Evolutionary conservation across 495 filamentous ascomycete genomes (phyloP), one percentile per base, ranked within the genome.

Genomic region (Lophium mytilinum): DNA sequence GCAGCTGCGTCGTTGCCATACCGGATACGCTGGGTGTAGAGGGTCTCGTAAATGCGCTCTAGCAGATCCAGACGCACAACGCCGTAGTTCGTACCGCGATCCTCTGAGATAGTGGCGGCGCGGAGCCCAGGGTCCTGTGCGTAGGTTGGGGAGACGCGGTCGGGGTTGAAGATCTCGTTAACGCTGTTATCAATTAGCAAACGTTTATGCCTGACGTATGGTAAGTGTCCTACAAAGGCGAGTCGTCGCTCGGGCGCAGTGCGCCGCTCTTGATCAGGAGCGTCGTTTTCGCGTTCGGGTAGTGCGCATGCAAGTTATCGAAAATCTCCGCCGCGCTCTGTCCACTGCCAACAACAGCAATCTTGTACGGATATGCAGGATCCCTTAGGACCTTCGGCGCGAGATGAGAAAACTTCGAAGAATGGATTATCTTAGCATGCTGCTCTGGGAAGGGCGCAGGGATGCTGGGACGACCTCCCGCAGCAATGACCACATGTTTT

Each of bases 291-390:
- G 86, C 82, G 65, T 89, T 89, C 10, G 88, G 88, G 67, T 91
- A 96, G 30, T 84, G 74, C n/a, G 74, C 76, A 61, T 90, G 87
- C 19, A 96, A 73, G 68, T 95, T 89, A 69, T 87, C 84, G 75
- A 92, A 98, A 57, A 96, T 95, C 75, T 98, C 92, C 0, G 92
- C 92, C 3, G 92, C 88, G 65, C 88, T 93, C 73, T 98, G 93
- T 8, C 92, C 92, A 47, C 83, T 86, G 12, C 92, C 92, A 46
- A 96, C 71, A 15, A 98, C 85, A 9, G 87, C 90, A 56, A 97
- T 82, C 17, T 82, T 81, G 65, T 87, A 88, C 1, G 82, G 76
- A 75, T 69, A 18, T 60, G 71, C 53, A n/a, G 53, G 48, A 21
- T 91, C 78, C 35, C 66, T 72, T 21, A 94, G 72, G 15, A 94